Base-by-base conservation (phyloP, 108 stramenopile genomes). In the Nitzschia putrida region DNA sequence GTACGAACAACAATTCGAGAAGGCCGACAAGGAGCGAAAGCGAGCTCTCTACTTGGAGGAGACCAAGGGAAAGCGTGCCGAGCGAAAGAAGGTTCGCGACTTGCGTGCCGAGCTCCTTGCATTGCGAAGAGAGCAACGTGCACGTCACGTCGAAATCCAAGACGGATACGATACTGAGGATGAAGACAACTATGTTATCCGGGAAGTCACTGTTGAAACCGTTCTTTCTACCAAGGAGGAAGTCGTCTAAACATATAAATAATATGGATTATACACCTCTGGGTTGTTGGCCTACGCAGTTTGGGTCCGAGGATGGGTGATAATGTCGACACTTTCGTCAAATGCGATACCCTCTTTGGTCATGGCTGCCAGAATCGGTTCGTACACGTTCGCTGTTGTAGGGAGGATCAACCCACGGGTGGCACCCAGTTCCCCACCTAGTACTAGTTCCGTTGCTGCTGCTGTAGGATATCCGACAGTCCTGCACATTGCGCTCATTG, bases 1-100 rank as follows among this genome's bases (percentile, higher is more conserved):
- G 82, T 99, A 99, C 74, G 98, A 99, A 83, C 85, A 91, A 75
- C 86, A 92, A 45, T 99, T 99, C 84, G 97, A 97, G 53, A 85
- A 85, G 64, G 96, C 88, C 60, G 98, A 99, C 81, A 91, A 90
- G 78, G 93, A 88, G 72, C 89, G 92, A 55, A 82, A 90, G 67
- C 79, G 84, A 14, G 85, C 74, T 21, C 72, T 77, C 38, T 80
- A 91, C 25, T 72, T 93, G 64, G 88, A 93, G 74, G 90, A 90
- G 67, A 95, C 95, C 38, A 90, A 83, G 68, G 95, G 87, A 22
- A 95, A 95, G 72, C 85, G 95, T 4, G 76, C 78, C 50, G 79
- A 74, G 43, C 85, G 95, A 29, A 71, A 85, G 8, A 78, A 67
- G 42, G 86, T 87, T 64, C 80, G 95, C 51, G 81, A 83, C 56